Percentiles rank a stretch among this genome's conserved stretches.
Conservation (phyloP, 768 basidiomycete species). For the Chiua virens region DNA sequence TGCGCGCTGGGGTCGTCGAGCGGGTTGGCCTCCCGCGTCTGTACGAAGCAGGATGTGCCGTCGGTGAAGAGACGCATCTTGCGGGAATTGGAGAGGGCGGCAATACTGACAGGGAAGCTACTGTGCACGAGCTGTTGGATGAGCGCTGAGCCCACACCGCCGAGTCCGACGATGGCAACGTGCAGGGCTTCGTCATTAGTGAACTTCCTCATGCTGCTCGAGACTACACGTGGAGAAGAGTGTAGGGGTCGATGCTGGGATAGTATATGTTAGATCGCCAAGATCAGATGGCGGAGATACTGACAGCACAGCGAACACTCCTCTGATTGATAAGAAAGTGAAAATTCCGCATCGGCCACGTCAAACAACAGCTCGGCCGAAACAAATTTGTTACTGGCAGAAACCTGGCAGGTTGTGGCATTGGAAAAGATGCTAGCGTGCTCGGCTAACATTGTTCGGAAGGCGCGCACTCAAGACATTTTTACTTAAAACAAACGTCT, state of each 20-base stretch:
- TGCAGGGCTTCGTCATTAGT: constrained; percentile 33
- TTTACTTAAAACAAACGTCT: constrained; percentile 25
- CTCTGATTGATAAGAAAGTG: too few species aligned
- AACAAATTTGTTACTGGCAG: background rate
- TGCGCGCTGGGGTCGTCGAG: constrained; percentile 44
- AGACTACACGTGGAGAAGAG: constrained; percentile 1
- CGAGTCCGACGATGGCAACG: constrained; percentile 87
- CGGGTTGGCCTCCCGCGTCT: constrained; percentile 45
- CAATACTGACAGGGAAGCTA: constrained; percentile 60
- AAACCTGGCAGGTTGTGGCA: background rate
- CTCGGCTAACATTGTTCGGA: background rate
- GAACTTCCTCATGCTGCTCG: constrained; percentile 13
- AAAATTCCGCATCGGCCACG: background rate
- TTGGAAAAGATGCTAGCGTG: background rate
- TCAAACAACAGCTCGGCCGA: constrained; percentile 11
- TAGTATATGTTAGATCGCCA: constrained; percentile 7
- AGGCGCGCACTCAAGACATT: background rate
- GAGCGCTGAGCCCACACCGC: constrained; percentile 89
- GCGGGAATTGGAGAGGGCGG: constrained; percentile 70
- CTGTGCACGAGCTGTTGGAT: constrained; percentile 71
- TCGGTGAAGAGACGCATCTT: constrained; percentile 54
- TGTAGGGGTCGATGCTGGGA: background rate
- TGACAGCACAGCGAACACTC: background rate
- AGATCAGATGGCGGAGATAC: constrained; percentile 7
- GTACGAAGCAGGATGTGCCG: constrained; percentile 39